phyloP scores from a whole-genome alignment of 2,329 filamentous ascomycete species.

The Xylaria sp. region DNA sequence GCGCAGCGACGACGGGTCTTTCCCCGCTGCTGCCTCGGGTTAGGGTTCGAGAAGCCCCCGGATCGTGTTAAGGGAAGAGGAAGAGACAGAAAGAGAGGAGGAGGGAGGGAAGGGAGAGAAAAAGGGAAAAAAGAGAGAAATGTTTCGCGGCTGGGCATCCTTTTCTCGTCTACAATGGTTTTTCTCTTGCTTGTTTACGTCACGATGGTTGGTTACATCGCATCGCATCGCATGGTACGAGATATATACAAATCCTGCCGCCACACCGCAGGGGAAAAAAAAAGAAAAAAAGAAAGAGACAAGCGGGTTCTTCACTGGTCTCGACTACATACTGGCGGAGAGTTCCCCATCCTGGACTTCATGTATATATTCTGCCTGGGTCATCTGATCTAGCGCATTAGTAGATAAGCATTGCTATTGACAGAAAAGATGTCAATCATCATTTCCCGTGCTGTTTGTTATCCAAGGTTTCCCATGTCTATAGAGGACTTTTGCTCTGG shows the following conservation, averaged over 20 bases:
- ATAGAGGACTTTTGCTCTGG: no score
- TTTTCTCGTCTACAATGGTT: no score
- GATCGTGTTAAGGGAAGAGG: no score
- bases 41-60: no score
- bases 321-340: no score
- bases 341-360: neutral
- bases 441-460: neutral
- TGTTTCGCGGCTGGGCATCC: no score
- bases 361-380: conserved; percentile 25
- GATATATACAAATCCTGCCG: no score
- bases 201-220: no score
- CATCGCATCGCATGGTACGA: neutral
- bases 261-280: no score
- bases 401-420: conserved; percentile 9
- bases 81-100: neutral
- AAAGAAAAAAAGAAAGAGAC: neutral
- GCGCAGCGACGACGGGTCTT: conserved; percentile 40
- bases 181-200: no score
- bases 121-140: neutral
- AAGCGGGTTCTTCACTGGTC: neutral
- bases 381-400: neutral
- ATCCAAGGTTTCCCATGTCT: neutral
- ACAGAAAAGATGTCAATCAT: neutral
- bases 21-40: conserved; percentile 24
- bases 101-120: neutral